Conservation (phyloP, 352 stramenopile genomes). For the Thalassiosira ordinaria region DNA sequence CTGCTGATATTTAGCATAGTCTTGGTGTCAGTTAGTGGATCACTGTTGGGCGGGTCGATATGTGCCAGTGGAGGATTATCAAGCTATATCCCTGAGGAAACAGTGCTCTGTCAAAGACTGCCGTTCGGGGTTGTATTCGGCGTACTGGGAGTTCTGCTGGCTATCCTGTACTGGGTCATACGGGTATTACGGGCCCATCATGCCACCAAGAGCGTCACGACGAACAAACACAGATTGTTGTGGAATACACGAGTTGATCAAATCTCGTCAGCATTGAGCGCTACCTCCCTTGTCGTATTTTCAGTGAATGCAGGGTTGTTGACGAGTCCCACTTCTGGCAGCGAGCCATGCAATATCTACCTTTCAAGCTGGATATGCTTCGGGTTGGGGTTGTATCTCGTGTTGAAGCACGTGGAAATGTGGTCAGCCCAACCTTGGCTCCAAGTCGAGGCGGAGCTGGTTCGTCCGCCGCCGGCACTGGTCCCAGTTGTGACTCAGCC, state of each 20-base stretch:
- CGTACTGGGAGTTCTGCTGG: neutral
- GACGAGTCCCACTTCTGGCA: slow-evolving; percentile 1
- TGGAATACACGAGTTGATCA: slow-evolving; percentile 14
- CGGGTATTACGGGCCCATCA: neutral
- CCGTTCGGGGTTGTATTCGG: slow-evolving; percentile 23
- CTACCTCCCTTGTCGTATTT: neutral
- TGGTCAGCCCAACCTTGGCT: slow-evolving; percentile 22
- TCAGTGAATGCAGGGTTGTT: slow-evolving; percentile 20
- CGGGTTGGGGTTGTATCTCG: slow-evolving; percentile 4
- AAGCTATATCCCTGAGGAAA: neutral
- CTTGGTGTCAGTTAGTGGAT: neutral
- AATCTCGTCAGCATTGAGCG: neutral
- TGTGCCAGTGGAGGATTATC: neutral
- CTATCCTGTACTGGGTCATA: neutral
- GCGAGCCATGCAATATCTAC: slow-evolving; percentile 20
- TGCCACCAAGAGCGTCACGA: neutral
- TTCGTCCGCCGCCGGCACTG: no score
- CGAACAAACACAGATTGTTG: neutral
- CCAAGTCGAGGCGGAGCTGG: neutral
- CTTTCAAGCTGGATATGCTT: slow-evolving; percentile 29
- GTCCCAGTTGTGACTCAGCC: no score
- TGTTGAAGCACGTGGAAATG: slow-evolving; percentile 20
- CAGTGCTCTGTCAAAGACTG: neutral
- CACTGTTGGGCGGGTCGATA: slow-evolving; percentile 10
- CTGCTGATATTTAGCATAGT: slow-evolving; percentile 10